Evolutionary conservation across 208 protist genomes (phyloP).

Genomic region (Herpetomonas samuelpessoai): DNA sequence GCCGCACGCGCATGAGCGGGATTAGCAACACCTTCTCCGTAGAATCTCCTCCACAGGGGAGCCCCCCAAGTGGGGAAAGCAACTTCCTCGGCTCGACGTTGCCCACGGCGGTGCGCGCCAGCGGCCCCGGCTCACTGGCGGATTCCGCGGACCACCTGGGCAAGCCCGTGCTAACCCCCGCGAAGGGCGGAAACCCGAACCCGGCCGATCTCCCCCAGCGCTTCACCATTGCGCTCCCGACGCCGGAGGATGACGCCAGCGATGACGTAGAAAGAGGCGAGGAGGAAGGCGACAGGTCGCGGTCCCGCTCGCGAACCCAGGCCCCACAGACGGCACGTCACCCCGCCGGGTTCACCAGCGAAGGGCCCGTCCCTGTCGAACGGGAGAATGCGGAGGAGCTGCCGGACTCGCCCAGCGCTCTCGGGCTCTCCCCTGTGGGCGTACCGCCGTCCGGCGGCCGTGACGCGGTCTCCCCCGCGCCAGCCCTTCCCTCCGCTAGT

Average conservation of each 20-base stretch:
- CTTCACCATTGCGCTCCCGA: background rate
- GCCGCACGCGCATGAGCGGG: background rate
- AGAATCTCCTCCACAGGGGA: background rate
- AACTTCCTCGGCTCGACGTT: background rate
- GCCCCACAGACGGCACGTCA: conserved; percentile 21
- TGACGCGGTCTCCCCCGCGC: background rate
- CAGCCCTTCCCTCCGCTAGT: background rate
- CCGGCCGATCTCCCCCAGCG: too few relatives aligned
- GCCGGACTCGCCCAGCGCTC: background rate
- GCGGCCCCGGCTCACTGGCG: too few relatives aligned
- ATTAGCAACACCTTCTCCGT: background rate
- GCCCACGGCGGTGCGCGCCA: background rate
- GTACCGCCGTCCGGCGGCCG: background rate
- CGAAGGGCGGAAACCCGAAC: too few relatives aligned
- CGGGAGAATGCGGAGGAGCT: too few relatives aligned
- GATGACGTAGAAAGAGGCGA: conserved; percentile 3
- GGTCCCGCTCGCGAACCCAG: conserved; percentile 22
- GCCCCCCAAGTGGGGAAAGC: background rate
- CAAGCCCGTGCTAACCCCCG: too few relatives aligned
- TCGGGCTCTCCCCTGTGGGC: background rate
- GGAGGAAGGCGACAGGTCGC: background rate
- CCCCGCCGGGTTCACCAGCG: too few relatives aligned
- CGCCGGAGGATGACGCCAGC: background rate
- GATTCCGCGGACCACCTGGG: too few relatives aligned
- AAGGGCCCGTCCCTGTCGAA: too few relatives aligned